These are phyloP conservation scores for Trametes cinnabarina DNA, from an alignment of 768 basidiomycete species.

Conservation along the genomic window DNA sequence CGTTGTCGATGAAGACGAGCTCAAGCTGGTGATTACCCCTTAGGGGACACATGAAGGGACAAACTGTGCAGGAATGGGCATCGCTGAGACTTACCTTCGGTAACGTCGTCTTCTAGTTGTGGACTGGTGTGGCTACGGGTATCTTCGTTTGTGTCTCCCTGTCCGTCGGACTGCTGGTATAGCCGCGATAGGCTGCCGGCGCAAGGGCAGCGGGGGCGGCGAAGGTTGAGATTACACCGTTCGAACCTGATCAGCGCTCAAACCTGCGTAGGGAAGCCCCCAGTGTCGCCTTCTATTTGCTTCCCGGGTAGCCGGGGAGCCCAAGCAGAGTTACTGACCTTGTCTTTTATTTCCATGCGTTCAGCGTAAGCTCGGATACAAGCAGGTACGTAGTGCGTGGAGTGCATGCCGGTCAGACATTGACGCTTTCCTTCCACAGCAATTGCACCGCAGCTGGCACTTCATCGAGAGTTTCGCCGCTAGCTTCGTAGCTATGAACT, in stretches of 20 bases:
- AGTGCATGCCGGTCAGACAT: not conserved
- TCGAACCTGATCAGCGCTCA: constrained; percentile 97
- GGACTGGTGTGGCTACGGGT: constrained; percentile 89
- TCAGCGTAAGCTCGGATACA: constrained; percentile 76
- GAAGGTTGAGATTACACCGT: constrained; percentile 96
- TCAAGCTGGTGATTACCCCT: constrained; percentile 54
- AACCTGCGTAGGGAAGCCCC: constrained; percentile 97
- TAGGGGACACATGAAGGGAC: constrained; percentile 30
- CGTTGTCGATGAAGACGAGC: constrained; percentile 42
- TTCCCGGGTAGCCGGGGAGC: constrained; percentile 40
- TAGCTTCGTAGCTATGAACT: constrained; percentile 86
- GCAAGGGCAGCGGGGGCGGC: constrained; percentile 32
- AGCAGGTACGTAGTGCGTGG: constrained; percentile 53
- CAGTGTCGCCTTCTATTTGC: constrained; percentile 54
- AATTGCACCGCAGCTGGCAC: constrained; percentile 85
- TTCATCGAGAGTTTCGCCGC: constrained; percentile 83
- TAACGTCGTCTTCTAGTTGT: constrained; percentile 71
- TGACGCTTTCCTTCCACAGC: constrained; percentile 41
- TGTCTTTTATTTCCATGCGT: constrained; percentile 26
- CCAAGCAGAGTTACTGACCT: constrained; percentile 48
- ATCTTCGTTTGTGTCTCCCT: constrained; percentile 50
- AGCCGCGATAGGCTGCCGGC: constrained; percentile 27
- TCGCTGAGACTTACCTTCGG: constrained; percentile 48
- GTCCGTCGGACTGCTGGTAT: constrained; percentile 27
- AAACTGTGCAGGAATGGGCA: constrained; percentile 24